Base-by-base conservation (phyloP, 2,329 filamentous ascomycete species). In the Karstenula rhodostoma region DNA sequence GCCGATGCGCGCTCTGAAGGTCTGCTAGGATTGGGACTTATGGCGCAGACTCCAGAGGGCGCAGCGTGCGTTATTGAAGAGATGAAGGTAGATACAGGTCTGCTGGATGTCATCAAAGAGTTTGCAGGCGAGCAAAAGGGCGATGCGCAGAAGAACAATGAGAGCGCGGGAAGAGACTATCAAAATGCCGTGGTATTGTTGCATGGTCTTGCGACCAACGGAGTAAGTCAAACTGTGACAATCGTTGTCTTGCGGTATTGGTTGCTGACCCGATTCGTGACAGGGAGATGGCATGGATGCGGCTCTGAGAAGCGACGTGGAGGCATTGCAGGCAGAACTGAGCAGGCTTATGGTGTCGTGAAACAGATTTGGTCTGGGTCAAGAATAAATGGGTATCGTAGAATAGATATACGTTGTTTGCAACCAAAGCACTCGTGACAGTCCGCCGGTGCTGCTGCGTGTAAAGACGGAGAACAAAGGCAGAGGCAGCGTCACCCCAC, bases 171-270 rank as follows among this genome's bases (percentile, higher is more conserved):
- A 3, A 65, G 73, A 43, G 73, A 78, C 43, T 73, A 71, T 55
- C 73, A 77, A 25, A 78, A 78, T 61, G 71, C 73, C 12, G 62
- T 78, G 32, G 75, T 77, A 35, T 62, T 78, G 43, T 56, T 78
- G 25, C 73, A 77, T 59, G 75, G 72, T 23, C 59, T 77, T 56
- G 62, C 66, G 43, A 72, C 69, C 25, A 74, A 78, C 58, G 71
- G 70, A 61, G 76, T 75, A 66, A 70, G 73, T 65, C 57, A 35
- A 25, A 29, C 13, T 13, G 13, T 27, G 13, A 23, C 7, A 1
- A 23, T 43, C 17, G 5, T 35, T 32, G 17, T 54, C n/a, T 25
- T 6, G 15, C 54, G 19, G 37, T 32, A 29, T 47, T 29, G 19
- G 19, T 51, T 56, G 57, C 65, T 71, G 59, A 72, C 56, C 35